Evolutionary conservation across 2,329 filamentous ascomycete species (phyloP), one percentile per base, ranked within the genome.

Genomic region (Gaeumannomyces sp.): DNA sequence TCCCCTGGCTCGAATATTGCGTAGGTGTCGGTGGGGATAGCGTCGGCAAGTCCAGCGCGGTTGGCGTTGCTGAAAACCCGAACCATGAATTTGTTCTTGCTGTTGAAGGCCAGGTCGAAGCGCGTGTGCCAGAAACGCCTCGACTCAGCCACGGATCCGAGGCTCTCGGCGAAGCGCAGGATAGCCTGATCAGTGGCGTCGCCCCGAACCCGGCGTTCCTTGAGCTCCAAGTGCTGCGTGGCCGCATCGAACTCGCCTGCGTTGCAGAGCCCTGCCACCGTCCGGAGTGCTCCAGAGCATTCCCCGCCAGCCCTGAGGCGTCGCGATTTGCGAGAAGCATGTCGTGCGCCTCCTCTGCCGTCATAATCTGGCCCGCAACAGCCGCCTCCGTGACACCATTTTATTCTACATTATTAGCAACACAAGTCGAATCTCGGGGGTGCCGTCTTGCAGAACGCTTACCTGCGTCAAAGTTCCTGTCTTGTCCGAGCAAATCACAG

Each of bases 11-110:
- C 67, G 68, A 80, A 80, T 1, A 69, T 64, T 6, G 72, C 66
- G 1, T 73, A 75, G 27, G 77, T 77, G 8, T 68, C 70, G 4
- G 70, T 64, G 0, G 78, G 73, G 4, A 84, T 67, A 1, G 79
- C 80, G n/a, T 74, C 65, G 2, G 67, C 60, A 45, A 79, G 69
- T 22, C 76, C 76, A 53, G 77, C 74, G n/a, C 74, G 72, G 35
- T 76, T 72, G 2, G 74, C 75, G 56, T 82, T 69, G 2, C 79
- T 79, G 61, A 89, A 83, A 0, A 87, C 82, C 45, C 85, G 82
- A 64, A 93, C 84, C 86, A 92, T 93, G 72, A 87, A 93, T 75
- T 93, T 93, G 77, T 92, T 93, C 79, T 91, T 91, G 76, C 88
- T 91, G 77, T 93, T 93, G 74, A 93, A 93, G 0, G 88, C 85